Base-by-base conservation (phyloP, 1,139 yeast genomes). In the Lodderomyces beijingensis region DNA sequence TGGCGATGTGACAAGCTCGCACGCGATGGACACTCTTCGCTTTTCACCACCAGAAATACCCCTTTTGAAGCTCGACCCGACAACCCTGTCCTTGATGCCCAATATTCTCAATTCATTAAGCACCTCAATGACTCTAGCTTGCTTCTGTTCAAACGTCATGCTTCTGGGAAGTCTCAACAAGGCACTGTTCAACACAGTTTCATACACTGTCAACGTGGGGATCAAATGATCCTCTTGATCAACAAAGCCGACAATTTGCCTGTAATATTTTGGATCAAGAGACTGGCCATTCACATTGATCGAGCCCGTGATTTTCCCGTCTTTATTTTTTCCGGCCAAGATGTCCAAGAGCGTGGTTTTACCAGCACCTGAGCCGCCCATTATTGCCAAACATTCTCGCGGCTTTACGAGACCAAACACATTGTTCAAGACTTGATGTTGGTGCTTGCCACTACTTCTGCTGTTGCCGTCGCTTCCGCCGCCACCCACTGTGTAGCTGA, bases 281-380 rank as follows among this genome's bases (percentile, higher is more conserved):
- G 49, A 38, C 36, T 70, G 70, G 2, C 97, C 97, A 53, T 91
- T 91, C 19, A 88, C 77, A 43, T 70, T 75, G 16, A 89, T 74
- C 3, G 65, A 57, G 11, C 96, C 96, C 1, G 65, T 43, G 6
- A 77, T 71, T 1, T 45, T 44, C 2, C 98, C 98, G 25, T 79
- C 72, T 53, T 91, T 91, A 48, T 79, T 76, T 51, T 91, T 91
- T 31, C 81, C 83, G 1, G 97, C 97, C 38, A 91, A 63, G 36
- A 91, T 87, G 52, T 91, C 98, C 38, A 91, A 63, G 28, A 91
- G 59, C 0, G 98, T 91, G 0, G 98, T 89, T 53, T 91, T 91
- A 38, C 98, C 98, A 8, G 97, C 97, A 33, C 98, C 98, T 0
- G 96, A 88, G 3, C 96, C 96, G 27, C 98, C 98, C 95, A 91